Evolutionary conservation across 1,139 yeast genomes (phyloP), one percentile per base, ranked within the genome.

Genomic region (Protomyces pachydermus): DNA sequence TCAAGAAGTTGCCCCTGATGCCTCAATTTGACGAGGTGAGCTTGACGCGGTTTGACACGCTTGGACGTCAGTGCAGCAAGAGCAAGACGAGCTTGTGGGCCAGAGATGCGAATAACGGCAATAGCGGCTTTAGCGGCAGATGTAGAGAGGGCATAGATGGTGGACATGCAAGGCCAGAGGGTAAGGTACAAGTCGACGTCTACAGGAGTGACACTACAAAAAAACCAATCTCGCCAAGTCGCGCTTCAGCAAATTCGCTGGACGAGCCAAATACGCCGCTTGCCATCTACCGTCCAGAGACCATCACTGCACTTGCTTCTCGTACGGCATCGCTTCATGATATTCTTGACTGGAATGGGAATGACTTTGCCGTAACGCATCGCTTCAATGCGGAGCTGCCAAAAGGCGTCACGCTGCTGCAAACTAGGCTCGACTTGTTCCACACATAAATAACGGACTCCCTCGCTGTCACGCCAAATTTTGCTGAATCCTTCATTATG

Each of bases 131-230:
- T 80, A 0, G 91, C 85, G 0, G 87, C 82, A 14, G 87, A 85
- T 0, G 98, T 91, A 0, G 98, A 90, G 25, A 91, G 77, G 0
- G 98, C 98, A 77, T 86, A 93, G 3, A 93, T 85, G 0, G 98
- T 93, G 34, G 93, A 58, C 62, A 58, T 58, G 50, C 53, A 42
- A 20, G 9, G 32, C 32, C 32, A 28, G 9, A 2, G 32, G 32
- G 32, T 28, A 28, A 28, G 8, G 8, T 28, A 28, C 32, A 28
- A 28, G 32, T 28, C 32, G 32, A 28, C 32, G 32, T 28, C 32
- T 28, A 28, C 32, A 28, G 0, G 32, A 28, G 8, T 28, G 32
- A 28, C 32, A 4, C 32, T 28, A 28, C 32, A 28, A 28, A 6
- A 28, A 28, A 28, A 20, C 2, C 9, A 28, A 28, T 28, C 32